Base-by-base conservation (phyloP, 2,329 filamentous ascomycete species). In the Clarireedia hainanense region DNA sequence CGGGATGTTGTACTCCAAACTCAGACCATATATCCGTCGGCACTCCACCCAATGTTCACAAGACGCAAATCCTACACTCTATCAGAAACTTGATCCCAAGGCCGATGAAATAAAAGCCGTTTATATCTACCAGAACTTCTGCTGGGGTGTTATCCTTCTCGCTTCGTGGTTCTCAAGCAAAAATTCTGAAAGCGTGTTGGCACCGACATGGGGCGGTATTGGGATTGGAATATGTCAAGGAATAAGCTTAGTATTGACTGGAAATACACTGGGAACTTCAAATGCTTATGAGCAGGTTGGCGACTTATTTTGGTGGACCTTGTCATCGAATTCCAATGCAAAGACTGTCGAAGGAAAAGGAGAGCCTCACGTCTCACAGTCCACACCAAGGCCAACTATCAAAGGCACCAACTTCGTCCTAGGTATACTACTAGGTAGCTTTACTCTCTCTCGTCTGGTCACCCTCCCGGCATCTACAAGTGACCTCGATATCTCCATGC, bases 211-310 rank as follows among this genome's bases (percentile, higher is more conserved):
- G 3, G 82, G 83, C 24, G 84, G 84, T 2, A 63, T 84, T 24
- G 66, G 80, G 55, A 80, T 88, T 56, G 81, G 80, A 1, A 64
- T 73, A 1, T 76, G 81, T 0, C 84, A 88, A 68, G 69, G 80
- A 6, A 67, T 78, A 4, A 84, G 81, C 0, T 67, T 86, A 0
- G 57, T 80, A 10, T 63, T 77, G 36, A 77, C 81, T 24, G 73
- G 73, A 23, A 71, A 74, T 42, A 74, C 84, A 57, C 67, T 88
- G 3, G 84, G 84, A 5, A 78, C 83, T 2, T 86, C 83, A 2
- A 74, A 74, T 1, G 78, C 78, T 0, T 87, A 81, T 61, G 81
- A 85, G 63, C 81, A 86, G 62, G 60, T 78, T 5, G 83, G 81
- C 7, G 75, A 76, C 53, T 74, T 76, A 61, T 73, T 84, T 59